Evolutionary conservation across 2,329 filamentous ascomycete genomes (phyloP), one percentile per base, ranked within the genome.

Genomic region (Thielaviopsis punctulata): DNA sequence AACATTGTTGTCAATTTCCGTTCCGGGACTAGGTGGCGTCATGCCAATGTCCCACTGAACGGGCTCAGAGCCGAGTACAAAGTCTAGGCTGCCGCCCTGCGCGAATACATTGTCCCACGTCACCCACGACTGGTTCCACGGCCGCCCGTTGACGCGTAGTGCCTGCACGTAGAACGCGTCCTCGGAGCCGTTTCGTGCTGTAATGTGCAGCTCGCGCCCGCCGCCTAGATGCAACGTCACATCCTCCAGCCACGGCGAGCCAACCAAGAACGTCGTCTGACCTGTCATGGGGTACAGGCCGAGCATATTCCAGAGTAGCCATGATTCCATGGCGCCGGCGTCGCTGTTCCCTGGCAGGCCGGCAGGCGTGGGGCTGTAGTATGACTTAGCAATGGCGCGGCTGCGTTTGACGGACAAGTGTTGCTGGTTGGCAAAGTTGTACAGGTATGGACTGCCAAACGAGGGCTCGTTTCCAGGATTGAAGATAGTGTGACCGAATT

Each of bases 331-430:
- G 13, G 82, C 79, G 6, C 82, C 82, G 1, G 79, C 80, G 61
- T 86, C 82, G 45, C 74, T 79, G 62, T 86, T 85, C 0, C 82
- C 82, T 0, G 82, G 82, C 0, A 86, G 67, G 0, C 82, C 82
- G 7, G 59, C 60, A 0, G 69, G 66, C 0, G 72, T 73, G 1
- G 73, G 68, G 48, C 67, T 68, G 64, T 83, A 84, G 64, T 76
- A 78, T 13, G 67, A 64, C 57, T 77, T 75, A 25, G 79, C 79
- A 45, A 81, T 68, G 51, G 66, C 67, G 48, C 82, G 75, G 45
- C 75, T 76, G 56, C 73, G 71, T 52, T 71, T 61, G 18, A 84
- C 79, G 2, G 72, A 73, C 25, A 78, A 71, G 58, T 80, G 75
- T 59, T 82, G 81, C 45, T 76, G 72, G 54, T 74, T 73, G 52